Conservation (phyloP, 805 yeast species). For the Ogataea chonburiensis region DNA sequence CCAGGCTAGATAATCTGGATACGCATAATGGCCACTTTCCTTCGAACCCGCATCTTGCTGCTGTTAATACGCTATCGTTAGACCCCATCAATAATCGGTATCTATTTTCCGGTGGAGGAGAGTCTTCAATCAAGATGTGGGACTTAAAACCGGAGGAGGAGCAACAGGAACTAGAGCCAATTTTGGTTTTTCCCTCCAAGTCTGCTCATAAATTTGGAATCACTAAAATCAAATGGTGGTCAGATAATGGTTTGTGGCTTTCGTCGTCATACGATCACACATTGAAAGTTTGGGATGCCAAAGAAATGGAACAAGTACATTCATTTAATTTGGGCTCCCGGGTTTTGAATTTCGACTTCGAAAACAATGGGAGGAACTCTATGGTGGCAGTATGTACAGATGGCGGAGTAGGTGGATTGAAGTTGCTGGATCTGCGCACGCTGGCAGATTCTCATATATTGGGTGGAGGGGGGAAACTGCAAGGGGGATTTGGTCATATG, state of each 20-base stretch:
- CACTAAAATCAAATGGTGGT: slow-evolving; percentile 84
- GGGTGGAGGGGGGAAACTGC: slow-evolving; percentile 32
- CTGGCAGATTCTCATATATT: slow-evolving; percentile 73
- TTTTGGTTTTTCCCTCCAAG: slow-evolving; percentile 31
- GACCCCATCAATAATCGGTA: slow-evolving; percentile 47
- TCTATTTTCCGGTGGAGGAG: slow-evolving; percentile 71
- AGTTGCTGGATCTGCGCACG: slow-evolving; percentile 72
- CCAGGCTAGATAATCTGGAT: slow-evolving; percentile 23
- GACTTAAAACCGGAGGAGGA: slow-evolving; percentile 39
- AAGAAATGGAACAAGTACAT: slow-evolving; percentile 61
- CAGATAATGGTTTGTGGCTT: slow-evolving; percentile 85
- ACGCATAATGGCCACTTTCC: slow-evolving; percentile 36
- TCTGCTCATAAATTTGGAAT: slow-evolving; percentile 68
- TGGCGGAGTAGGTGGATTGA: slow-evolving; percentile 41
- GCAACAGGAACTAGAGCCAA: slow-evolving; percentile 18
- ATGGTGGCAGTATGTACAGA: slow-evolving; percentile 70
- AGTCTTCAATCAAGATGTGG: slow-evolving; percentile 68
- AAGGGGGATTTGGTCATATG: slow-evolving; percentile 33
- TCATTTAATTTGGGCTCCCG: slow-evolving; percentile 59
- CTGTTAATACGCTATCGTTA: slow-evolving; percentile 60
- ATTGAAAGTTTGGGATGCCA: slow-evolving; percentile 80
- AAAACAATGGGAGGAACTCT: slow-evolving; percentile 44
- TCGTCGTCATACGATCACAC: slow-evolving; percentile 78
- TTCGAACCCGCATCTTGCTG: slow-evolving; percentile 42
- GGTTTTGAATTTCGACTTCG: slow-evolving; percentile 66